phyloP scores from a whole-genome alignment of 1,284 basidiomycete species.

The Sporisorium iseilematis-ciliati region DNA sequence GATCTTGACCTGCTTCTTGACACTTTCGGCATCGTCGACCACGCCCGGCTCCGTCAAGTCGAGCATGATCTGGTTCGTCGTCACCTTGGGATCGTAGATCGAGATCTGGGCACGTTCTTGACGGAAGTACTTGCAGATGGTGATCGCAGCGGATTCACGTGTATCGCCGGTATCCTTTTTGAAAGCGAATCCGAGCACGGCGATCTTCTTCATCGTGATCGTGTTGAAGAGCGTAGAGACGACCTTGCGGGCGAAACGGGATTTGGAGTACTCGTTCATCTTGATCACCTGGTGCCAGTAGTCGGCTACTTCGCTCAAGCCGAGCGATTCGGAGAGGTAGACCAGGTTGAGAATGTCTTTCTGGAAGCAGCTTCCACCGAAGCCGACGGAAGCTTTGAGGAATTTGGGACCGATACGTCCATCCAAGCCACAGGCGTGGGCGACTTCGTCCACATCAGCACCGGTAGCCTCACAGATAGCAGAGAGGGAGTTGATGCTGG shows the following conservation, averaged over 20 bases:
- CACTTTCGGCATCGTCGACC: constrained; percentile 74
- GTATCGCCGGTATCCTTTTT: constrained; percentile 70
- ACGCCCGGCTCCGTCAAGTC: constrained; percentile 73
- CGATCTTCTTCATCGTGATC: constrained; percentile 94
- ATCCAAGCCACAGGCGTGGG: constrained; percentile 93
- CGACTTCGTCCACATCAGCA: constrained; percentile 97
- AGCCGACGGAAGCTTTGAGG: constrained; percentile 94
- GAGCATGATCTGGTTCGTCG: constrained; percentile 72
- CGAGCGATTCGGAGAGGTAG: constrained; percentile 88
- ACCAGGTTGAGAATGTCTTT: constrained; percentile 96
- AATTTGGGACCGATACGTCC: constrained; percentile 94
- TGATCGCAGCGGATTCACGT: constrained; percentile 96
- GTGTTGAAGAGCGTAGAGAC: constrained; percentile 90
- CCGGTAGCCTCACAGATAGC: constrained; percentile 99
- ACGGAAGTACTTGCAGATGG: constrained; percentile 91
- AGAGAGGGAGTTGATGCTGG: constrained; percentile 95
- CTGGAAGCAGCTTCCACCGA: constrained; percentile 95
- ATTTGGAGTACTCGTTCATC: constrained; percentile 69
- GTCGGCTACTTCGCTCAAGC: constrained; percentile 94
- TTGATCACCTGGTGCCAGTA: constrained; percentile 80
- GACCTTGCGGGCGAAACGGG: constrained; percentile 70
- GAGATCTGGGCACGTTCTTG: constrained; percentile 87
- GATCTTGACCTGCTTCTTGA: constrained; percentile 89
- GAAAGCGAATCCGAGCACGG: constrained; percentile 85
- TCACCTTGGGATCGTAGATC: constrained; percentile 90